Evolutionary conservation across 2,329 filamentous ascomycete species (phyloP), one percentile per base, ranked within the genome.

Genomic region (Colletotrichum caudatum): DNA sequence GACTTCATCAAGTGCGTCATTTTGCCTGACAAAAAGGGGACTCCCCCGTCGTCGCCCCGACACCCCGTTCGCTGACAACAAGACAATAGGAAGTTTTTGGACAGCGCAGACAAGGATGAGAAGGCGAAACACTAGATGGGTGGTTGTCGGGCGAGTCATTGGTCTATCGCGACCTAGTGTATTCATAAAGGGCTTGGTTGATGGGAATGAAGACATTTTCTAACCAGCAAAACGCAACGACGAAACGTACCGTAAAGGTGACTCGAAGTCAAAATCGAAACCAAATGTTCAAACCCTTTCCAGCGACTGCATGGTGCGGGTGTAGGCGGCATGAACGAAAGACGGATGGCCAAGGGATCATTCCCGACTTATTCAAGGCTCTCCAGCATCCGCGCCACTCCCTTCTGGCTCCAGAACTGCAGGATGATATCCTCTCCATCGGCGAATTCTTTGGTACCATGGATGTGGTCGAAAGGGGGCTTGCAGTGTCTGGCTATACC

Each of bases 1-100:
- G 87, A 90, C 79, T 90, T 90, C 82, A 89, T 90, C 84, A 89
- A 90, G 88, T 90, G 81, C 83, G 86, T 73, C 39, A 60, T 64
- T 59, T 64, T 37, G 26, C 59, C 60, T 59, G 39, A 16, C 39
- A 39, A 26, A 35, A 35, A 16, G n/a, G 59, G 48, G 37, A 26
- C 39, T 29, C 11, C 35, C 35, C 16, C 33, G 20, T 33, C 23
- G 48, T 46, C 33, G n/a, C 26, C 26, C 12, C 12, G 23, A 16
- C 16, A 6, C 26, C 18, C 37, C 26, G 3, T 39, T 57, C 63
- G 60, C 73, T 73, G 53, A 74, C 65, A 67, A 75, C 76, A 69
- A 78, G 63, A 20, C 18, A 33, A 60, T 69, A 86, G 84, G 81
- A 85, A 86, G 76, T 86, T 86, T 77, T 76, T 86, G 67, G 84